These are phyloP conservation scores for Penicillium sp. DNA, from an alignment of 2,329 filamentous ascomycete species.

Conservation along the genomic window DNA sequence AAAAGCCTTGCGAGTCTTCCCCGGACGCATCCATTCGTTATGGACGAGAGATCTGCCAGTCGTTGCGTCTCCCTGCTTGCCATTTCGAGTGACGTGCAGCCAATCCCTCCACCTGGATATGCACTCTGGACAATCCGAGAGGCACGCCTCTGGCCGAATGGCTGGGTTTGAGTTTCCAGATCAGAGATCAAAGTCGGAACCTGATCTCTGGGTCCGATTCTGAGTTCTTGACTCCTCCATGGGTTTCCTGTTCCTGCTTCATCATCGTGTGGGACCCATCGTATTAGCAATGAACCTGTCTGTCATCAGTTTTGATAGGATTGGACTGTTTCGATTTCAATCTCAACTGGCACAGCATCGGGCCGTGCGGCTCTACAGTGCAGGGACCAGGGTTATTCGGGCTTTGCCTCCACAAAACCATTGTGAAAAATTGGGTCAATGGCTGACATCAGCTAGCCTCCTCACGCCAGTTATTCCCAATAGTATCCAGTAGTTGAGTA, in stretches of 20 bases:
- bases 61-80: conserved; percentile 16
- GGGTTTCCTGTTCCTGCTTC: not conserved
- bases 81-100: conserved; percentile 23
- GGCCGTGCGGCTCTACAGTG: conserved; percentile 18
- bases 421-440: conserved; percentile 12
- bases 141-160: conserved; percentile 2
- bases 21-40: conserved; percentile 16
- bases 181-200: conserved; percentile 17
- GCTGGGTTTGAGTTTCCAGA: conserved; percentile 14
- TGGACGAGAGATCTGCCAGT: conserved; percentile 14
- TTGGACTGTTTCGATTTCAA: conserved; percentile 1
- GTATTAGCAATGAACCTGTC: not conserved
- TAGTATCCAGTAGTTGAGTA: conserved; percentile 18
- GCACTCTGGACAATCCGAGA: conserved; percentile 15
- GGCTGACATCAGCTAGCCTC: not conserved
- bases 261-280: conserved; percentile 6
- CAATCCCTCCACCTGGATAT: conserved; percentile 1
- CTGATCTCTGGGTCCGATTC: conserved; percentile 8
- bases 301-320: not conserved
- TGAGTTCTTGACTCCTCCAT: not conserved
- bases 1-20: conserved; percentile 17
- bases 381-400: conserved; percentile 11
- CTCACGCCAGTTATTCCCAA: conserved; percentile 22
- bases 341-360: conserved; percentile 6
- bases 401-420: conserved; percentile 7